A percentile compares a stretch with the other conserved stretches of the same genome.
phyloP scores from a whole-genome alignment of 345 rosid species.

The Brassica cretica region DNA sequence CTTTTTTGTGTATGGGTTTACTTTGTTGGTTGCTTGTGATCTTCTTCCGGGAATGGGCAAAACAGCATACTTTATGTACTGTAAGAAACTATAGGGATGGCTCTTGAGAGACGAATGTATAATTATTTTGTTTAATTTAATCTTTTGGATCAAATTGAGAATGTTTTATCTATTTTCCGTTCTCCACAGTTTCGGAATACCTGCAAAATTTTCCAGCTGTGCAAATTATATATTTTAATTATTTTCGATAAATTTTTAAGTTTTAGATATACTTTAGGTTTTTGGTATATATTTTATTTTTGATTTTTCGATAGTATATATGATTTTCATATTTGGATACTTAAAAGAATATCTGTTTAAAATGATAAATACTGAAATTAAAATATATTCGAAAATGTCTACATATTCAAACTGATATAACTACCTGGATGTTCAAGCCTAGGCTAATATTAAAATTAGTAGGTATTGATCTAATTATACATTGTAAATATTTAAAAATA shows the following conservation, averaged over 20 bases:
- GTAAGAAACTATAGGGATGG: slow-evolving; percentile 32
- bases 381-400: neutral
- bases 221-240: no score
- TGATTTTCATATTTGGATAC: no score
- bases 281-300: no score
- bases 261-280: no score
- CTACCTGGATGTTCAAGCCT: neutral
- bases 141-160: slow-evolving; percentile 3
- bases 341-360: no score
- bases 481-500: no score
- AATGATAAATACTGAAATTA: no score
- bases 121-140: slow-evolving; percentile 20
- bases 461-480: neutral
- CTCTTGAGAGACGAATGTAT: slow-evolving; percentile 32
- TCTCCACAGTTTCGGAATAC: neutral
- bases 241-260: no score
- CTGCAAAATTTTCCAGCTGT: neutral
- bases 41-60: neutral
- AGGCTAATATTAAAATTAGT: neutral
- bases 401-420: neutral
- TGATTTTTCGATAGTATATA: no score
- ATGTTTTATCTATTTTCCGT: neutral
- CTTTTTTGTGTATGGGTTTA: slow-evolving; percentile 3
- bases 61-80: slow-evolving; percentile 14
- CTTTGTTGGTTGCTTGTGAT: slow-evolving; percentile 21